These are phyloP conservation scores for Blastomyces parvus DNA, from an alignment of 2,329 filamentous ascomycete species.

Conservation along the genomic window DNA sequence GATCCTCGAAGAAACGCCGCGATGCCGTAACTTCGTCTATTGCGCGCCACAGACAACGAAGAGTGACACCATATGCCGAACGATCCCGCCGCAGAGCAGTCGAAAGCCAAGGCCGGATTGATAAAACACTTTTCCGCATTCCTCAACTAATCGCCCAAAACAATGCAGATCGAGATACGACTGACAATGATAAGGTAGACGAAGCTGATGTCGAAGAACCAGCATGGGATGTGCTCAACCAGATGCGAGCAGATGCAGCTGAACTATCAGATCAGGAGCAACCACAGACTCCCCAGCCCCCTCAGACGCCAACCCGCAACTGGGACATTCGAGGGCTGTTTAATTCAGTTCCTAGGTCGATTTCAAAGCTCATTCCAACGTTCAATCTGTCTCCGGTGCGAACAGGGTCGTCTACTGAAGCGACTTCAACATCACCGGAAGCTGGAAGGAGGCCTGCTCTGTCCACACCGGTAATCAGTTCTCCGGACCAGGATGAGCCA, in stretches of 20 bases:
- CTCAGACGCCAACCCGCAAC: conserved; percentile 19
- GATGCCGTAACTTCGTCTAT: conserved; percentile 2
- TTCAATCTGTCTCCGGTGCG: conserved; percentile 16
- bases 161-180: conserved; percentile 18
- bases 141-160: conserved; percentile 26
- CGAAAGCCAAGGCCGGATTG: conserved; percentile 26
- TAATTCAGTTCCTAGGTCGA: conserved; percentile 24
- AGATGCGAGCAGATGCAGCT: conserved; percentile 8
- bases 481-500: conserved; percentile 10
- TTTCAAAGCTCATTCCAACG: conserved; percentile 21
- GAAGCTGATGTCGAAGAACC: neutral
- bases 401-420: conserved; percentile 15
- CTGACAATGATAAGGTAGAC: neutral
- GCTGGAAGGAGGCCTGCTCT: conserved; percentile 5
- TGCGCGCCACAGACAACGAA: conserved; percentile 11
- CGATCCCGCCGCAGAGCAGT: conserved; percentile 24
- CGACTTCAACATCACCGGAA: neutral
- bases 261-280: conserved; percentile 4
- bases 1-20: conserved; percentile 4
- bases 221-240: conserved; percentile 7
- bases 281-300: conserved; percentile 16
- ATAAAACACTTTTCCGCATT: conserved; percentile 28
- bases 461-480: neutral
- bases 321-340: conserved; percentile 26
- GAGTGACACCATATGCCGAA: conserved; percentile 22